Base-by-base conservation (phyloP, 345 rosid genomes). In the Gossypium ekmanianum region DNA sequence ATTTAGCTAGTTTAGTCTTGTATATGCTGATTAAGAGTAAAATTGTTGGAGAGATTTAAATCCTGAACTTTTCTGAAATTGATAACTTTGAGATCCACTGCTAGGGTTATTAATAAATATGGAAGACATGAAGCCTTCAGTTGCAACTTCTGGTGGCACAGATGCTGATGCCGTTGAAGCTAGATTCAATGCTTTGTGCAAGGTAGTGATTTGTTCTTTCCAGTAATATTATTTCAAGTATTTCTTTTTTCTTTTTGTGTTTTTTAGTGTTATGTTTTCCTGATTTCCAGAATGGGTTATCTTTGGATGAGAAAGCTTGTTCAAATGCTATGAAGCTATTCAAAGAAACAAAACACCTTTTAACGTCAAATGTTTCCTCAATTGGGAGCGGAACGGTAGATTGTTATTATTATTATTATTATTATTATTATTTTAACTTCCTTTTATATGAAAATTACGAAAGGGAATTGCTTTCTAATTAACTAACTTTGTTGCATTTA, bases 351-450 rank as follows among this genome's bases (percentile, higher is more conserved):
- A 90, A 86, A 74, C 91, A 88, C 61, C 84, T 88, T 72, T 55
- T 92, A 80, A 65, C 80, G 50, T 77, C 90, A n/a, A 85, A 81
- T 62, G 63, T 81, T 77, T 81, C 87, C 1, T 80, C 84, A 45
- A 84, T 88, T 78, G 93, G 97, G 55, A 90, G 52, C 78, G 92
- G 94, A 80, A 86, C 79, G 81, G 98, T 91, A 81, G 74, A 47
- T 65, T 45, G 22, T 26, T 39, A 0, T 34, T 34, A 34, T 34
- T 34, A 29, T 4, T 34, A 0, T 34, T 4, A 34, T 34, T 4
- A 34, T 24, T 24, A 20, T 20, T 20, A 20, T 20, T 20, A 20
- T 34, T 34, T 34, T 34, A 34, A 34, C 41, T 34, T 34, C 41
- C 41, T 34, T 34, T 34, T 34, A 34, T 34, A 10, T 16, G 20